Evolutionary conservation across 1,139 yeast genomes (phyloP), one percentile per base, ranked within the genome.

Genomic region (Sugiyamaella japonica): DNA sequence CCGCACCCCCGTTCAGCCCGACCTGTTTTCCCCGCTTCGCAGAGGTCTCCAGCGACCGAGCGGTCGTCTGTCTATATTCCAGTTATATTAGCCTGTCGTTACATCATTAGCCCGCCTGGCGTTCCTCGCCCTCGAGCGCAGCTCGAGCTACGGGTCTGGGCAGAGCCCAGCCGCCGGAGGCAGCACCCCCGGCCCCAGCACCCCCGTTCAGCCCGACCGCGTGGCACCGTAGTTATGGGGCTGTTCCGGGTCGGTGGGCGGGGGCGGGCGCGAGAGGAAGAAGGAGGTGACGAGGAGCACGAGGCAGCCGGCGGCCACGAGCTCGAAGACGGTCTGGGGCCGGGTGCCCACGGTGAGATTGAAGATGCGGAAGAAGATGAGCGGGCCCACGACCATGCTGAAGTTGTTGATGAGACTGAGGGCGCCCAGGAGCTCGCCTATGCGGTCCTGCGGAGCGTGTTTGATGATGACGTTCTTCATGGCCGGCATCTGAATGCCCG

Each of bases 381-480:
- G 58, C 8, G 73, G 74, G 7, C 65, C 60, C 10, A 70, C 50
- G 10, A 67, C 61, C 40, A 60, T 58, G 17, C 64, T 63, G 8
- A 70, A 50, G 17, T 61, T 57, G 45, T 68, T 61, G 40, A 70
- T 56, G 15, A 67, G 60, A 3, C 69, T 61, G 12, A 69, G 53
- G 1, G 70, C 73, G 7, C 74, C 74, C 12, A 71, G 56, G 16
- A 70, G 62, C 43, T 64, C 68, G 1, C 75, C 74, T 6, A 69
- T 62, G 42, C 63, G 59, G 15, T 63, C 63, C 50, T 61, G 62
- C n/a, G 66, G 63, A 8, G 76, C 76, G 61, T 80, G 80, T 65
- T 83, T 83, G 56, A 81, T 76, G 38, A 83, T 64, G 1, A 82
- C 63, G 5, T 80, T 73, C 56, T 78, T 79, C 28, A 82, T 58